Evolutionary conservation across 352 stramenopile species (phyloP), one percentile per base, ranked within the genome.

Genomic region (Globisporangium acanthophoron): DNA sequence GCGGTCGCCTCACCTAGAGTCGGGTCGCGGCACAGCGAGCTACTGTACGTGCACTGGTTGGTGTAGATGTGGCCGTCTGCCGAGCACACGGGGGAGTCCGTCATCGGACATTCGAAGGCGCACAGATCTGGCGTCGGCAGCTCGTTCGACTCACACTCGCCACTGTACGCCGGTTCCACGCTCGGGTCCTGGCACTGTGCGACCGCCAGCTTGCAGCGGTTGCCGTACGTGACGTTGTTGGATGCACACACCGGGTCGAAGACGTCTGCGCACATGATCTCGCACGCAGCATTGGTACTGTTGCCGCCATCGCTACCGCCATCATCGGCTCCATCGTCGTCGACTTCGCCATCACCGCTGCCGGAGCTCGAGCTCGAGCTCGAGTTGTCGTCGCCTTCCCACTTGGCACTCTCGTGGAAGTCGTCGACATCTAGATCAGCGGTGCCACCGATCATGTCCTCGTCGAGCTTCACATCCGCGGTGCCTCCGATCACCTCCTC

Each of bases 51-150:
- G 40, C 62, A 68, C 20, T 21, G 16, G 43, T 67, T 73, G 8
- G 39, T 33, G 62, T 73, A 73, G 35, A 66, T 65, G 27, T 67
- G 41, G 27, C 54, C 54, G 52, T 64, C 62, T 3, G 29, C 40
- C 16, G 52, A 61, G 43, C 66, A 73, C 24, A 73, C 66, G 4
- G 66, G 66, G 8, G 33, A n/a, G 33, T 61, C 62, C 15, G 51
- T 41, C 51, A 61, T 65, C 15, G 46, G 43, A 18, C 62, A 68
- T 5, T 57, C 12, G 58, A 50, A 63, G 21, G 48, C 54, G 49
- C 61, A 67, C 15, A 33, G 3, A 33, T 67, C 15, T 5, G 43
- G 41, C 31, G 45, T 41, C 33, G 33, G 18, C 2, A 44, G 9
- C 49, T 3, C 48, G 3, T 5, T n/a, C 7, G 9, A 48, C 15